Base-by-base conservation (phyloP, 208 protist genomes). In the Polymyxa betae region DNA sequence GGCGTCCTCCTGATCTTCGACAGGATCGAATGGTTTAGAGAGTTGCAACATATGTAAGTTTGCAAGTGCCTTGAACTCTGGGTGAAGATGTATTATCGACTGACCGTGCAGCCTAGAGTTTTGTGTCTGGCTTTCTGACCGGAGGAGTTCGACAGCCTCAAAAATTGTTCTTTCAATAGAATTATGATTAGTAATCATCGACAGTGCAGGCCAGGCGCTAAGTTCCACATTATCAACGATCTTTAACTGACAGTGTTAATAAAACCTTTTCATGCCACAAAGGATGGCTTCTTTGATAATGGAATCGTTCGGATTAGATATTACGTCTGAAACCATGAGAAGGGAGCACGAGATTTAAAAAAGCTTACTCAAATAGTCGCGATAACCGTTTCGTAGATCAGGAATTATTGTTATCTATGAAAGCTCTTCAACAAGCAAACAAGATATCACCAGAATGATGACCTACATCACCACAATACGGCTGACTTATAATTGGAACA, bases 161-260 rank as follows among this genome's bases (percentile, higher is more conserved):
- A 82, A 43, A 20, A 82, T 35, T 45, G 72, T 43, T n/a, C 72
- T 35, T 43, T 82, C 72, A n/a, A 82, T 82, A 82, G 35, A 45
- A 43, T 82, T 38, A 43, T 82, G 72, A n/a, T 82, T 82, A n/a
- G 40, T n/a, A 43, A 82, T 82, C 72, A 82, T 82, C 12, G 72
- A 5, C 72, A 82, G 72, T 12, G 72, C 72, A 20, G 72, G 72
- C 72, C 72, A 82, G 16, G 72, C 35, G n/a, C 35, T 45, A 60
- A 60, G 24, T n/a, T n/a, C n/a, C 12, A 60, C 5, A 60, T 60
- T 60, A 60, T 5, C 5, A 5, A 29, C 49, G 24, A 60, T 29
- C 49, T 60, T 60, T 5, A 60, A 60, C 49, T 29, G 5, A 24
- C 49, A 29, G 49, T 29, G 5, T 60, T 24, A 60, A 24, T 29